phyloP scores from a whole-genome alignment of 306 rosid genomes.

The Myrica gale region DNA sequence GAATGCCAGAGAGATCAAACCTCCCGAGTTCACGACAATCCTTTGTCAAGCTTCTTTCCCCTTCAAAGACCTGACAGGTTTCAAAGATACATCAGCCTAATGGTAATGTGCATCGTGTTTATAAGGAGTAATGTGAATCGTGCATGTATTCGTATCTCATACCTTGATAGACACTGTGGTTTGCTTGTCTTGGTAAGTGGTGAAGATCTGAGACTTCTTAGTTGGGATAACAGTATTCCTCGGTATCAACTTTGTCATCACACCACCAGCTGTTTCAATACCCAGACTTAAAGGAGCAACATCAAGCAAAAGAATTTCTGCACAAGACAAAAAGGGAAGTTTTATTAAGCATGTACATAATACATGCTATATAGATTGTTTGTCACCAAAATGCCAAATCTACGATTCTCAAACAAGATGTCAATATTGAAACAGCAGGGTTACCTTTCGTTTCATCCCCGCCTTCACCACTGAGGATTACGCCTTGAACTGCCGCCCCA shows the following conservation, averaged over 20 bases:
- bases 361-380: too few species aligned
- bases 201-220: constrained; percentile 24
- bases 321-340: too few species aligned
- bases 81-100: too few species aligned
- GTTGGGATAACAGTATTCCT: constrained; percentile 45
- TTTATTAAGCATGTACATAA: too few species aligned
- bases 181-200: constrained; percentile 30
- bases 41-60: constrained; percentile 29
- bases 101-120: too few species aligned
- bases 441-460: too few species aligned
- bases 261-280: constrained; percentile 37
- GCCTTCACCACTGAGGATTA: constrained; percentile 35
- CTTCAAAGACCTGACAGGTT: constrained; percentile 32
- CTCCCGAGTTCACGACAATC: constrained; percentile 34
- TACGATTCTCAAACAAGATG: too few species aligned
- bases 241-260: constrained; percentile 36
- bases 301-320: constrained; percentile 37
- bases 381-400: too few species aligned
- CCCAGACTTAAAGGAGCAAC: constrained; percentile 45
- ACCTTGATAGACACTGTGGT: constrained; percentile 13
- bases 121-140: too few species aligned
- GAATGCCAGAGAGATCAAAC: constrained; percentile 37
- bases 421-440: too few species aligned
- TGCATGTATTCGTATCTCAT: too few species aligned
- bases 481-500: constrained; percentile 44